Evolutionary conservation across 1,139 yeast species (phyloP), one percentile per base, ranked within the genome.

Genomic region (Saccharomycopsis hybrid): DNA sequence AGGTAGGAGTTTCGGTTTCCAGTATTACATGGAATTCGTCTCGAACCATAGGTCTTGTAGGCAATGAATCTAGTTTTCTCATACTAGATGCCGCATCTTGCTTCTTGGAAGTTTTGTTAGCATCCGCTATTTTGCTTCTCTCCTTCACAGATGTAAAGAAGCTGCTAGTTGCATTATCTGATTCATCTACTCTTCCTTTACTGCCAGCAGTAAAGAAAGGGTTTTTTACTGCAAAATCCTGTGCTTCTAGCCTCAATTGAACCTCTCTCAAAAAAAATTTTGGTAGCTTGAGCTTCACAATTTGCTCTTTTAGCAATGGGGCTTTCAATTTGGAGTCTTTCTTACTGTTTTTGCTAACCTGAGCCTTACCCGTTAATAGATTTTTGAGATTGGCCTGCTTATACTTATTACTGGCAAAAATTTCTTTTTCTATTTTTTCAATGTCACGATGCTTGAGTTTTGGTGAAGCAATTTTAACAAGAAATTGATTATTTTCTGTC

Each of bases 21-120:
- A 41, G 43, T n/a, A 41, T 35, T 33, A 50, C 48, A 27, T 51
- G 54, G 35, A 51, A 51, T 43, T 51, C 54, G 4, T 38, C 45
- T 35, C 41, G 27, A 11, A 13, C 31, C 9, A 50, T 11, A 1
- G 39, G 36, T 28, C 53, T 36, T 8, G 9, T 18, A 18, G 18
- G 18, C 18, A 18, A 18, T 18, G 18, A 18, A 18, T 18, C 18
- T 18, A 18, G 18, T 18, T 18, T 18, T 18, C 18, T 18, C 18
- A 18, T 18, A 18, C 18, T 18, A 18, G 18, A 18, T 18, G 18
- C 18, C 18, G 18, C 18, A 18, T 18, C 38, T 30, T 47, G 9
- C 18, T 11, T 28, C 32, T 42, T 39, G 9, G 25, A 4, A 5
- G 38, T 13, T 32, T 39, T 39, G 18, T 25, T 13, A 3, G 32